Evolutionary conservation across 805 yeast genomes (phyloP), one percentile per base, ranked within the genome.

Genomic region (Sugiyamaella chiloensis): DNA sequence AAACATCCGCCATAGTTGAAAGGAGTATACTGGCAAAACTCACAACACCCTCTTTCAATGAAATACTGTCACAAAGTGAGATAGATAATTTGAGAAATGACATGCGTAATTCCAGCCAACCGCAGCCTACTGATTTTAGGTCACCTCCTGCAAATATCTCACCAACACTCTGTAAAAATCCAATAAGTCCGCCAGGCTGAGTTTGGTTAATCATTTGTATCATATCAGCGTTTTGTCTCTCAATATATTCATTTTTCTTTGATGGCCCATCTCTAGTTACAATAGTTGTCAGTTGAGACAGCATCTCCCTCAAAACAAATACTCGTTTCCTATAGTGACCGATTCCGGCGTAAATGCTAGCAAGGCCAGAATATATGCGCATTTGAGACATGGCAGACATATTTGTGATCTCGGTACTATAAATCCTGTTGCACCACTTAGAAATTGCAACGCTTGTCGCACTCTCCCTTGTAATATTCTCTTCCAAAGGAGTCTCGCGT

Each of bases 291-390:
- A 40, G 32, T 19, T 26, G 23, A 3, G 20, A 6, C 24, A 40
- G 32, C 24, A 89, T 65, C n/a, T 80, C 76, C 39, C 89, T 74
- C 2, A 88, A 64, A 31, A 85, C 73, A 52, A 90, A 80, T 0
- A 86, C 79, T 53, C 80, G 74, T 57, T 89, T 90, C 52, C 97
- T 72, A 8, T 60, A 47, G 58, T 85, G 72, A 0, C 81, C 80
- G 40, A 88, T 69, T 24, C 74, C 76, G 2, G 78, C 71, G 62
- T 83, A 88, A 1, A 87, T 67, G 2, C 79, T 61, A 0, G 93
- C 84, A 52, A 90, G 66, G 0, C 85, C 74, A 17, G 83, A 74
- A 60, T 84, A 83, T 0, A 89, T 73, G 36, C 77, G 69, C 47
- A 82, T 73, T 58, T 83, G 89, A 5, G 81, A 76, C 7, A 66